Conservation (phyloP, 2,329 filamentous ascomycete genomes). For the Rhynchosporium graminicola region DNA sequence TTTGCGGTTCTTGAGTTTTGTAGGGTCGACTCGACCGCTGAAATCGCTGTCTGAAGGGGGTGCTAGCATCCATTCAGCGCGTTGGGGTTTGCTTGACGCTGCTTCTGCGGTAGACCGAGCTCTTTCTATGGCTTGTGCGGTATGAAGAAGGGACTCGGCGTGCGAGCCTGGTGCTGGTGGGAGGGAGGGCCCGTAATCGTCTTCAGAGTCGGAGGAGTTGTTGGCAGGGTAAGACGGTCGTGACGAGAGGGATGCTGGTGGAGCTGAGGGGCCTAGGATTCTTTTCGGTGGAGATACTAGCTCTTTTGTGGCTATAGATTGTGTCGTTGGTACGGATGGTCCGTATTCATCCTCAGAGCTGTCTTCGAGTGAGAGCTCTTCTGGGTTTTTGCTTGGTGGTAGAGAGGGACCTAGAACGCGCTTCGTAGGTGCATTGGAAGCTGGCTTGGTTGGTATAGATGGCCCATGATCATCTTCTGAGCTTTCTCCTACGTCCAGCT, state of each 20-base stretch:
- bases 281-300: conserved; percentile 30
- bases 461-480: conserved; percentile 42
- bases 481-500: conserved; percentile 49
- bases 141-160: conserved; percentile 26
- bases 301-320: conserved; percentile 17
- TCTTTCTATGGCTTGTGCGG: conserved; percentile 34
- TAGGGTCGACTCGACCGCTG: conserved; percentile 72
- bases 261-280: conserved; percentile 46
- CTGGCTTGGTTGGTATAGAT: conserved; percentile 22
- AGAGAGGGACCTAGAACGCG: conserved; percentile 29
- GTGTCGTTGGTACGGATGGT: conserved; percentile 36
- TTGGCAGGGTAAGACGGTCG: conserved; percentile 40
- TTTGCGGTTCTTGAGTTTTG: conserved; percentile 77
- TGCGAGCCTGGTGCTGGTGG: conserved; percentile 46
- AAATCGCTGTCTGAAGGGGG: conserved; percentile 58
- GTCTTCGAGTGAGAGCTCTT: conserved; percentile 50
- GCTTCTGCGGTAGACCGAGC: conserved; percentile 39
- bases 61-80: conserved; percentile 84
- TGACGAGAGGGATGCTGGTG: conserved; percentile 46
- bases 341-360: conserved; percentile 40
- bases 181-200: conserved; percentile 62
- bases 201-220: conserved; percentile 44
- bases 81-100: conserved; percentile 52
- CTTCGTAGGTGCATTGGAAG: conserved; percentile 36
- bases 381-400: conserved; percentile 44